These are phyloP conservation scores for Fomitopsis serialis DNA, from an alignment of 768 basidiomycete genomes.

Conservation along the genomic window DNA sequence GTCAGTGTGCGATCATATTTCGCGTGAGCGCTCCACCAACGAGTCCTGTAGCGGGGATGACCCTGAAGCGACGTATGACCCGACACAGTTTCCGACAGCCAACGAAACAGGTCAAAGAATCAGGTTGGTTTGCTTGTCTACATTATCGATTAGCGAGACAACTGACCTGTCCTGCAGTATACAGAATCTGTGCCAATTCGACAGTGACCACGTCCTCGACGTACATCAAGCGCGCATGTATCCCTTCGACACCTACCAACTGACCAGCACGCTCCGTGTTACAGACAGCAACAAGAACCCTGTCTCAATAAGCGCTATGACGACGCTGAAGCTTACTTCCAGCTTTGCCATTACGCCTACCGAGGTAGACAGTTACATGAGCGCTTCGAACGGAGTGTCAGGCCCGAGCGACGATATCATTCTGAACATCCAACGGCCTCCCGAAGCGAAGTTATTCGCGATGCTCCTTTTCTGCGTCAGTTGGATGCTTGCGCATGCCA, in stretches of 20 bases:
- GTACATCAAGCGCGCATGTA: slow-evolving; percentile 49
- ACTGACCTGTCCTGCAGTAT: slow-evolving; percentile 29
- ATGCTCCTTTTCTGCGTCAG: slow-evolving; percentile 41
- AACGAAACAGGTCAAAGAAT: slow-evolving; percentile 35
- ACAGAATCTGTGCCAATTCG: slow-evolving; percentile 51
- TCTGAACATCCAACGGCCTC: slow-evolving; percentile 40
- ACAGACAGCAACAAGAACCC: slow-evolving; percentile 28
- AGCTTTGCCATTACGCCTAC: slow-evolving; percentile 36
- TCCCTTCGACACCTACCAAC: slow-evolving; percentile 51
- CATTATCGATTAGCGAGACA: neutral
- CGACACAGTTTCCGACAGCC: slow-evolving; percentile 38
- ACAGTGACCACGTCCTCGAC: slow-evolving; percentile 51
- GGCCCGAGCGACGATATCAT: slow-evolving; percentile 41
- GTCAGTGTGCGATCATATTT: slow-evolving; percentile 24
- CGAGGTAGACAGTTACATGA: slow-evolving; percentile 31
- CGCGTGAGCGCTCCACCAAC: neutral
- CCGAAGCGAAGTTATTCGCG: slow-evolving; percentile 37
- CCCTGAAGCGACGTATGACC: slow-evolving; percentile 40
- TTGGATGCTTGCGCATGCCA: slow-evolving; percentile 53
- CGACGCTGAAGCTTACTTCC: slow-evolving; percentile 39
- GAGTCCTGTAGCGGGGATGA: slow-evolving; percentile 24
- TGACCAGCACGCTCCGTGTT: slow-evolving; percentile 44
- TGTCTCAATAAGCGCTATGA: slow-evolving; percentile 37
- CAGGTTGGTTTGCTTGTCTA: slow-evolving; percentile 25
- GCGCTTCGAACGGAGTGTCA: slow-evolving; percentile 34